phyloP scores from a whole-genome alignment of 352 stramenopile species.

The Globisporangium ultimum region DNA sequence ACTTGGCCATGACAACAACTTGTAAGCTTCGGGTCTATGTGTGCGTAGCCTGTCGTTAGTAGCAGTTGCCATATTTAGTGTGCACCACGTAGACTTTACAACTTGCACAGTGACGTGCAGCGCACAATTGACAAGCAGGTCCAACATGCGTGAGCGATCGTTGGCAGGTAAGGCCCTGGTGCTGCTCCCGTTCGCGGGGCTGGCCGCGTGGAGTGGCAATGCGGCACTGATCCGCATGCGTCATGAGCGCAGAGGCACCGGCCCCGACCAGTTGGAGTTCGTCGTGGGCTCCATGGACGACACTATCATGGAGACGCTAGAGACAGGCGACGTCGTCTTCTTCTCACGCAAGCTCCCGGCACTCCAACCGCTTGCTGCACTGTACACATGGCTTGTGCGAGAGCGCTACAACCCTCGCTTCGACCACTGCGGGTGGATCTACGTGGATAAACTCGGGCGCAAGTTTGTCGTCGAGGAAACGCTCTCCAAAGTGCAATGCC shows the following conservation, averaged over 20 bases:
- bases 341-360: slow-evolving; percentile 73
- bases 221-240: slow-evolving; percentile 49
- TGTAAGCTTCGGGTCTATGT: neutral
- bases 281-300: slow-evolving; percentile 81
- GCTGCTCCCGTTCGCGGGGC: slow-evolving; percentile 53
- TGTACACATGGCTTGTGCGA: slow-evolving; percentile 62
- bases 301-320: slow-evolving; percentile 82
- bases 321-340: slow-evolving; percentile 79
- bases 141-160: slow-evolving; percentile 17
- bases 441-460: slow-evolving; percentile 73
- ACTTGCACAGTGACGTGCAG: slow-evolving; percentile 4
- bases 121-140: neutral
- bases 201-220: slow-evolving; percentile 71
- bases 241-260: slow-evolving; percentile 30
- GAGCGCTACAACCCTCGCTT: slow-evolving; percentile 59
- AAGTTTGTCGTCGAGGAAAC: slow-evolving; percentile 87
- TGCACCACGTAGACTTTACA: neutral
- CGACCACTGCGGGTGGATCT: slow-evolving; percentile 80
- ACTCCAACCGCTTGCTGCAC: slow-evolving; percentile 66
- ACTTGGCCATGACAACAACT: slow-evolving; percentile 5
- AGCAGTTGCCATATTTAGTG: neutral
- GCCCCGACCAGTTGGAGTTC: slow-evolving; percentile 51
- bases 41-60: neutral
- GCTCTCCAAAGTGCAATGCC: slow-evolving; percentile 71
- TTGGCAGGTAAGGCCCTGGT: slow-evolving; percentile 37